Base-by-base conservation (phyloP, 2,329 filamentous ascomycete genomes). In the Calonectria multiphialidica region DNA sequence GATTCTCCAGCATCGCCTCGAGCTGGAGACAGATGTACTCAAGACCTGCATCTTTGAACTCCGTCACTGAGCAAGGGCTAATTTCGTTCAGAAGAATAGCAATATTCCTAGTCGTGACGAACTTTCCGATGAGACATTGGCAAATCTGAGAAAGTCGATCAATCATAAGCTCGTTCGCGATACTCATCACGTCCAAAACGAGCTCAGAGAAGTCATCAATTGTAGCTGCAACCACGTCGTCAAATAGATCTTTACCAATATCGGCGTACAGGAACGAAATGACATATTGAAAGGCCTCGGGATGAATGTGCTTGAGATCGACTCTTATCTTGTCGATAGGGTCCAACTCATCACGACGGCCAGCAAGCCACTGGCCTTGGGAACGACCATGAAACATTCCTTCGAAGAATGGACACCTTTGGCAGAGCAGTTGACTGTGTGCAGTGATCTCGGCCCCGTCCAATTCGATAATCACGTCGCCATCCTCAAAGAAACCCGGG, bases 151-250 rank as follows among this genome's bases (percentile, higher is more conserved):
- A 95, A 6, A 99, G 86, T 8, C 96, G 90, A 81, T 98, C 95
- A 57, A 99, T 89, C 96, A 99, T 98, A 70, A 99, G 86, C 83
- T 99, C 96, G 80, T 99, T 97, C 15, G 96, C 95, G 65, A 95
- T 93, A 68, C 92, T 92, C 89, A 98, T 93, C 53, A 98, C 94
- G 77, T 98, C 95, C 84, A 98, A 90, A 10, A 98, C 89, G n/a
- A 97, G 87, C 77, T 98, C 95, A 5, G 96, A 91, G 74, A 98
- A 95, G 55, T 95, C 93, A 76, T 98, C 95, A 7, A 98, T 84
- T 72, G 93, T 92, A 18, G 90, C 86, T 42, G 90, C 89, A 18
- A 93, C 89, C 6, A 97, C 89, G 37, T 93, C 88, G 75, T 98
- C 91, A 78, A 99, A 98, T 1, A 98, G 86, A 71, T 96, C 93